Evolutionary conservation across 495 filamentous ascomycete genomes (phyloP), one percentile per base, ranked within the genome.

Genomic region (Astrocystis sublimbata): DNA sequence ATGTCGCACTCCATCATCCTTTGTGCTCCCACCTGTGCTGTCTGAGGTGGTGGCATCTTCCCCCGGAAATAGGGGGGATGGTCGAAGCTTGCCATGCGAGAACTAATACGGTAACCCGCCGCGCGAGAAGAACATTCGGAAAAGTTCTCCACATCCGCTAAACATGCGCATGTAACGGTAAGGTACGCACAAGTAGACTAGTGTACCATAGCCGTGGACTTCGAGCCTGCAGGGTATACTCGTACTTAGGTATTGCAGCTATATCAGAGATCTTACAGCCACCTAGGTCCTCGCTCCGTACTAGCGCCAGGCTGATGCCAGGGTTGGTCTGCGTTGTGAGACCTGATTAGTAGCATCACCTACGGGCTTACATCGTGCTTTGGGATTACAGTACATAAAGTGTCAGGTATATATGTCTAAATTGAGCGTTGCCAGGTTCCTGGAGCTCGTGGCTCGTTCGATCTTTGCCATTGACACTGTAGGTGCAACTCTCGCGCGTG

Each of bases 41-140:
- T 13, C 2, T 26, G 24, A 47, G 13, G 43, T 47, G 33, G 54
- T 45, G 40, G 54, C 40, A n/a, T n/a, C n/a, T 58, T 45, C 13
- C 28, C 26, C 54, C n/a, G 26, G 40, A n/a, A 47, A 28, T 19
- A 40, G 9, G 51, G 26, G n/a, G 23, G 56, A 13, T 19, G 36
- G 41, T 43, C 42, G 35, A 59, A 38, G 30, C 19, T 31, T 36
- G 41, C 41, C 28, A 56, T 58, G 26, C 28, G 42, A 19, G 41
- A 58, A 59, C 56, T 28, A 59, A 59, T 49, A 24, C 26, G 56
- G 56, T 59, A 59, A 47, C 28, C 56, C 56, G 56, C 56, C 42
- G 30, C 38, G 43, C 47, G 56, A 42, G 24, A 42, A n/a, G 23
- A 41, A 26, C 21, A 55, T 42, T 55, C 36, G 24, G 30, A 35